Percentiles rank a stretch among this genome's conserved stretches.
Evolutionary conservation across 1,139 yeast species (phyloP).

Genomic region (Geotrichum siamense): DNA sequence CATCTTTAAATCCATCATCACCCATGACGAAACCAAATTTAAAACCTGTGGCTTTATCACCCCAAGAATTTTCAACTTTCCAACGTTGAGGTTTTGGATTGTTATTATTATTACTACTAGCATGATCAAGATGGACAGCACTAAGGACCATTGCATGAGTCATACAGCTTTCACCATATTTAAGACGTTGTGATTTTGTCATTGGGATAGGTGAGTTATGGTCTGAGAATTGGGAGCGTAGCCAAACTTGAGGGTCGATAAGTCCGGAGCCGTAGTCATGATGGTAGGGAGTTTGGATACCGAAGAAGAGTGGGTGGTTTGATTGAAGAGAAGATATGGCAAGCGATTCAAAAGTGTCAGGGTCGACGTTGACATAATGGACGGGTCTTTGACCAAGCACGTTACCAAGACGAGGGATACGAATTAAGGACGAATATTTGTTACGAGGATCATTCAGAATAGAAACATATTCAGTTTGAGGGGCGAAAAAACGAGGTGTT

Average conservation of each 20-base stretch:
- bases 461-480: conserved; percentile 52
- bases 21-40: conserved; percentile 77
- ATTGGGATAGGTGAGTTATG: conserved; percentile 53
- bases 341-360: conserved; percentile 49
- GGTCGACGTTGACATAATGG: conserved; percentile 59
- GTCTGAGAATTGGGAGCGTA: conserved; percentile 38
- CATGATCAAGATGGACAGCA: conserved; percentile 56
- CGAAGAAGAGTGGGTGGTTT: conserved; percentile 76
- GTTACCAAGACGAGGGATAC: conserved; percentile 68
- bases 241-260: conserved; percentile 63
- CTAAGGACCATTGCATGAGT: conserved; percentile 79
- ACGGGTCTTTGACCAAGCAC: conserved; percentile 61
- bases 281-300: conserved; percentile 72
- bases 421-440: conserved; percentile 51
- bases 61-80: conserved; percentile 87
- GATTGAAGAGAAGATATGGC: conserved; percentile 61
- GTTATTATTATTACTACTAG: conserved; percentile 28
- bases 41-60: conserved; percentile 56
- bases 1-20: conserved; percentile 74
- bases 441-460: conserved; percentile 78
- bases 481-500: conserved; percentile 59
- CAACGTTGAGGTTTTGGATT: conserved; percentile 58
- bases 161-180: conserved; percentile 58
- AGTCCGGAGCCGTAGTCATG: conserved; percentile 56
- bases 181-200: conserved; percentile 52